Evolutionary conservation across 2,329 filamentous ascomycete genomes (phyloP), one percentile per base, ranked within the genome.

Genomic region (Pseudogymnoascus sp.): DNA sequence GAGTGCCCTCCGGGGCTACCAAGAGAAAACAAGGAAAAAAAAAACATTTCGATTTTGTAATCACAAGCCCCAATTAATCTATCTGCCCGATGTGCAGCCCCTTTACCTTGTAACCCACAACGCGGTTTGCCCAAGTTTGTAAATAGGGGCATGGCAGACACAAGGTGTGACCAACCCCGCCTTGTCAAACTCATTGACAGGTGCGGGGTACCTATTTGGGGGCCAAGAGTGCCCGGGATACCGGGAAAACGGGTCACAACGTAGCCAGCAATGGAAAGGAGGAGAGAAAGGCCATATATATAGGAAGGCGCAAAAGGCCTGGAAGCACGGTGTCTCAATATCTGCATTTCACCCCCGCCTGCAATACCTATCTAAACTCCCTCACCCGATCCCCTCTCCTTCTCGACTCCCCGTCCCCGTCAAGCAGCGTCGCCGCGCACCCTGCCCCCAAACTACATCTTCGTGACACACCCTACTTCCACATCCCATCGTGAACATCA

Each of bases 341-440:
- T 54, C 43, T 54, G 43, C 43, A 54, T 54, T 54, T 54, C 43
- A 12, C 43, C n/a, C 25, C 43, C 14, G 25, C 25, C 43, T 33
- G n/a, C n/a, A 54, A 18, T 54, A 33, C 25, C 43, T 33, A 54
- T 54, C 43, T 54, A 54, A 50, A 30, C 43, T 33, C n/a, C n/a
- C 25, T n/a, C 25, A 54, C n/a, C 25, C n/a, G 8, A 14, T 16
- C 8, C 8, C 11, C 5, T 14, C 14, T 28, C 18, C 7, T 22
- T 47, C 43, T 33, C 43, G 12, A 33, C 7, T 16, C 43, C 25
- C 43, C 43, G 16, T 33, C 12, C 20, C 5, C 43, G 6, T 33
- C 43, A 54, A 22, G n/a, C 25, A 41, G 38, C 38, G 38, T 41
- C 38, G 38, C 38, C 38, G 18, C 38, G 38, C 43, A n/a, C 39